Base-by-base conservation (phyloP, 192 early-diverging fungal species). In the Spizellomyces punctatus region DNA sequence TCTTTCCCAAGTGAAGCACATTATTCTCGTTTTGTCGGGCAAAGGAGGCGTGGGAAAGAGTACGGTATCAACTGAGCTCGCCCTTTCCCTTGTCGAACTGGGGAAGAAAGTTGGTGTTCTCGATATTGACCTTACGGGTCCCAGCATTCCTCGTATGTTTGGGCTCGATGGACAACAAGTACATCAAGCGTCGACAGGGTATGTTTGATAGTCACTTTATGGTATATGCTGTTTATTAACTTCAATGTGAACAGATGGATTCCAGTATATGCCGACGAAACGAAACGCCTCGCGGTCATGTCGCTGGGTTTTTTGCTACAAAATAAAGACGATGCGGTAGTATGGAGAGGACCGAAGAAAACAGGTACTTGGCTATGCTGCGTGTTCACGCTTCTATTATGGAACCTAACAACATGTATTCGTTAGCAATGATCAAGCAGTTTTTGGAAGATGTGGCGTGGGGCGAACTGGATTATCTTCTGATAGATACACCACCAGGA, bases 31-130 rank as follows among this genome's bases (percentile, higher is more conserved):
- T 10, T 89, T 99, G 22, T 96, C 95, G 0, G 98, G 98, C 27
- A 99, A 99, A 77, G 98, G 98, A 69, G 98, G 98, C 44, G 98
- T 99, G 3, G 98, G 98, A 60, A 99, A 99, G 81, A 90, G 88
- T 8, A 96, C 94, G 42, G 92, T 95, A 56, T 93, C 95, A 6
- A 88, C 95, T 8, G 91, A 96, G 69, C 89, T 99, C 8, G 91
- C 93, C 0, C 91, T 96, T 69, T 89, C 95, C 4, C 82, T 99
- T 7, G 83, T 88, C 1, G 73, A 87, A 27, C 41, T 42, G 0
- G 72, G 76, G 12, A 60, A 74, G 19, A 61, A 54, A 46, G 81
- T 82, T 41, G 97, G 97, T 2, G 90, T 98, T 44, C 89, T 95
- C 66, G 97, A 99, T 78, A 89, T 99, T 64, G 97, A 99, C 78